Conservation (phyloP, 352 stramenopile species). For the Globisporangium perplexum region DNA sequence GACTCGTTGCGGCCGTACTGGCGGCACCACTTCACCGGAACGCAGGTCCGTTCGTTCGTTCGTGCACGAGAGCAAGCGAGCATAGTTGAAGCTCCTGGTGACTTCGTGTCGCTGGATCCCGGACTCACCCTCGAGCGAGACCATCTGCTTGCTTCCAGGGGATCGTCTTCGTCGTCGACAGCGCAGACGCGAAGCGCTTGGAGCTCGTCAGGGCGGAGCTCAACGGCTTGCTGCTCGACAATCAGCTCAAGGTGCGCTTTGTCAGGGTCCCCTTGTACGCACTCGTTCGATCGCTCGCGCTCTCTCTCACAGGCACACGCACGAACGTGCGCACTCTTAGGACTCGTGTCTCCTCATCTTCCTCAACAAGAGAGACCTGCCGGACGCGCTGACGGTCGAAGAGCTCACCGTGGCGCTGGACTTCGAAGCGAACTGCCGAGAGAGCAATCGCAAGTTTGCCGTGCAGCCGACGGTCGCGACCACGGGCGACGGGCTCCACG, state of each 20-base stretch:
- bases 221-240: slow-evolving; percentile 59
- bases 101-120: background rate
- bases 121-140: no score
- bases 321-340: background rate
- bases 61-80: background rate
- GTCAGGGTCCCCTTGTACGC: no score
- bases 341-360: slow-evolving; percentile 62
- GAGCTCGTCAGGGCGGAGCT: slow-evolving; percentile 71
- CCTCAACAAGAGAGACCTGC: slow-evolving; percentile 78
- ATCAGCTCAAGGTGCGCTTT: slow-evolving; percentile 40
- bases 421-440: slow-evolving; percentile 42
- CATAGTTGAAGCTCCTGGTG: no score
- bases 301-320: background rate
- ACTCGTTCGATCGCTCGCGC: no score
- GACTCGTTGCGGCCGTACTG: slow-evolving; percentile 77
- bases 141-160: slow-evolving; percentile 22
- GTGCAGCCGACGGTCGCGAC: slow-evolving; percentile 72
- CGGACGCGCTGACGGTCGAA: slow-evolving; percentile 36
- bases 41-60: slow-evolving; percentile 33
- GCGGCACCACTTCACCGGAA: slow-evolving; percentile 82
- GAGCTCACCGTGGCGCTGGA: slow-evolving; percentile 43
- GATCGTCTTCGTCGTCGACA: slow-evolving; percentile 85
- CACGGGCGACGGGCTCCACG: slow-evolving; percentile 65
- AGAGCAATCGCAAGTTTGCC: slow-evolving; percentile 40
- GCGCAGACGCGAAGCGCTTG: slow-evolving; percentile 51